Base-by-base conservation (phyloP, 1,284 basidiomycete species). In the Irpex sp. region DNA sequence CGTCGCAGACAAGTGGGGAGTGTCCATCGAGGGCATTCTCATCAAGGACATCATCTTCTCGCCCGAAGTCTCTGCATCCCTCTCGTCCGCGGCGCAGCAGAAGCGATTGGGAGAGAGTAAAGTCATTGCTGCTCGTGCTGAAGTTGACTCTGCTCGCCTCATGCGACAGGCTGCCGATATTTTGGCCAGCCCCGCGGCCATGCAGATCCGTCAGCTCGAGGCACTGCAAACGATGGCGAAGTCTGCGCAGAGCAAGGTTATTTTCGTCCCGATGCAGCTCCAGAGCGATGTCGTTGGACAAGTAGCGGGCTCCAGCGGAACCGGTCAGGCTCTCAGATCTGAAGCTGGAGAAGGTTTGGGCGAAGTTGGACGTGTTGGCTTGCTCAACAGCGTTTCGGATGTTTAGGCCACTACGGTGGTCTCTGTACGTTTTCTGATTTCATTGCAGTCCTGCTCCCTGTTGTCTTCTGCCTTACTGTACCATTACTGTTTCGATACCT, bases 141-240 rank as follows among this genome's bases (percentile, higher is more conserved):
- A 98, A 79, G 96, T 98, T 66, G 94, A 97, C 74, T 84, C 94
- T 47, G 95, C 96, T 51, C 87, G 93, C 69, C 87, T 98, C 73
- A 97, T 98, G 95, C 84, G 94, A 63, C 93, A 95, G 75, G 93
- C 94, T 4, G 93, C 94, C 61, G 90, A 97, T 77, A 96, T 97
- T 70, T 83, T 97, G 70, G 93, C 94, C 11, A 91, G 88, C 6
- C 95, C 94, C 17, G 94, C 95, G 26, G 96, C 95, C 63, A 97
- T 98, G 94, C 95, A 97, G 78, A 98, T 98, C 74, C 84, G 96
- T 66, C 94, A 97, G 74, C 85, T 98, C 68, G 95, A 97, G 77
- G 94, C 95, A 47, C 78, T 94, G 70, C 83, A 88, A 83, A 81
- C 75, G 50, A 85, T 84, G 83, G 85, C 87, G 46, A 92, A 93